Evolutionary conservation across 2,329 filamentous ascomycete genomes (phyloP).

Genomic region (Pyrenochaeta sp.): DNA sequence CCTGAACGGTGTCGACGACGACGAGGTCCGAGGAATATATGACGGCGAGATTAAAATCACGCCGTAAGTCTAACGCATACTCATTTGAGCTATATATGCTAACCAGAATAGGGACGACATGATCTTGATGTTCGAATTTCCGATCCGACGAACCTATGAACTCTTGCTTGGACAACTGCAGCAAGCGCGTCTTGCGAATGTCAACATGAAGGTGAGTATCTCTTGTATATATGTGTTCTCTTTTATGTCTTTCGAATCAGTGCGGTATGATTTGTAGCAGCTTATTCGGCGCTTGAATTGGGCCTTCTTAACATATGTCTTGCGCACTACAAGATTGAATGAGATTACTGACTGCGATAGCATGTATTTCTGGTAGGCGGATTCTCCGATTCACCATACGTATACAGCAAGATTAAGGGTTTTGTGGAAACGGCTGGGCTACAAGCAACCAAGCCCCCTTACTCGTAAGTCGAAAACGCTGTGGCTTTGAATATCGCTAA

Average conservation of each 20-base stretch:
- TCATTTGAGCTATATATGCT: no score
- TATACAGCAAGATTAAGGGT: not conserved
- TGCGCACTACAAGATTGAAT: no score
- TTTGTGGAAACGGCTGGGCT: not conserved
- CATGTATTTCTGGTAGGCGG: no score
- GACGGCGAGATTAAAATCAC: constrained; percentile 33
- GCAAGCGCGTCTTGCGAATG: not conserved
- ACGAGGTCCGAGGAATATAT: constrained; percentile 21
- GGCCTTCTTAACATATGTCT: no score
- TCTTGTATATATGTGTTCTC: no score
- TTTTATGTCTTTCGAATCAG: no score
- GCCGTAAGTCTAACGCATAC: constrained; percentile 24
- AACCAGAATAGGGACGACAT: constrained; percentile 23
- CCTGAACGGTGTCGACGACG: constrained; percentile 23
- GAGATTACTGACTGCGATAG: constrained; percentile 2
- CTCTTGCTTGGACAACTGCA: constrained; percentile 20
- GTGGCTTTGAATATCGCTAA: not conserved
- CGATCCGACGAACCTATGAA: constrained; percentile 14
- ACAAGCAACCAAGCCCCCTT: constrained; percentile 5
- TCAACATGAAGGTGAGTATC: constrained; percentile 24
- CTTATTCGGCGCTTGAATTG: no score
- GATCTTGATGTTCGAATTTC: constrained; percentile 23
- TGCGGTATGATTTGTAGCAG: no score
- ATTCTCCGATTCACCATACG: no score
- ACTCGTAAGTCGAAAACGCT: constrained; percentile 19